A percentile compares a stretch with the other conserved stretches of the same genome.
phyloP scores from a whole-genome alignment of 352 stramenopile genomes.

The Pseudoperonospora humuli region DNA sequence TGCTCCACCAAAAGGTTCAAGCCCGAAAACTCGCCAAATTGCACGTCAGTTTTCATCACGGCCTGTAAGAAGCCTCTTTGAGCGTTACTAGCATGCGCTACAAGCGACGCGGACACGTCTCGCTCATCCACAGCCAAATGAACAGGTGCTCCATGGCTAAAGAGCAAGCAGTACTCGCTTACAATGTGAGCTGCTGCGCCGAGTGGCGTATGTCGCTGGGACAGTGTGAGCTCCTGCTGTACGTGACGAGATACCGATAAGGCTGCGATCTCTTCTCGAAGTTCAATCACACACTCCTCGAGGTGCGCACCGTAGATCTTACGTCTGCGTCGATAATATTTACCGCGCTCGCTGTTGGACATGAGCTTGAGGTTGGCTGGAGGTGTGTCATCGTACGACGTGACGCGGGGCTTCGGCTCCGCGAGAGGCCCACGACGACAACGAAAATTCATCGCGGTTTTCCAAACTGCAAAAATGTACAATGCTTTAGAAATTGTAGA shows the following conservation, averaged over 20 bases:
- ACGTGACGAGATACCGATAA: slow-evolving; percentile 29
- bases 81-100: slow-evolving; percentile 12
- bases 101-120: slow-evolving; percentile 8
- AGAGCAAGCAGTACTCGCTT: slow-evolving; percentile 45
- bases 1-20: slow-evolving; percentile 34
- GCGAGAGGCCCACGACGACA: neutral
- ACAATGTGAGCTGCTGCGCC: slow-evolving; percentile 28
- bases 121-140: slow-evolving; percentile 26
- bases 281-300: slow-evolving; percentile 23
- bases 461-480: too few species aligned
- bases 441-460: neutral
- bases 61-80: slow-evolving; percentile 35
- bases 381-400: neutral
- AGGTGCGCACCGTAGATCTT: slow-evolving; percentile 41
- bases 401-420: neutral
- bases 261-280: slow-evolving; percentile 41
- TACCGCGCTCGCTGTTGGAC: slow-evolving; percentile 57
- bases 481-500: neutral
- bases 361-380: slow-evolving; percentile 36
- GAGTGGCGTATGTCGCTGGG: slow-evolving; percentile 10
- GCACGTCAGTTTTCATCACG: slow-evolving; percentile 28
- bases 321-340: slow-evolving; percentile 49
- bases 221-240: slow-evolving; percentile 24
- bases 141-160: slow-evolving; percentile 38
- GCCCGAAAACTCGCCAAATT: slow-evolving; percentile 37